Evolutionary conservation across 768 basidiomycete species (phyloP), one percentile per base, ranked within the genome.

Genomic region (Panaeolus papilionaceus): DNA sequence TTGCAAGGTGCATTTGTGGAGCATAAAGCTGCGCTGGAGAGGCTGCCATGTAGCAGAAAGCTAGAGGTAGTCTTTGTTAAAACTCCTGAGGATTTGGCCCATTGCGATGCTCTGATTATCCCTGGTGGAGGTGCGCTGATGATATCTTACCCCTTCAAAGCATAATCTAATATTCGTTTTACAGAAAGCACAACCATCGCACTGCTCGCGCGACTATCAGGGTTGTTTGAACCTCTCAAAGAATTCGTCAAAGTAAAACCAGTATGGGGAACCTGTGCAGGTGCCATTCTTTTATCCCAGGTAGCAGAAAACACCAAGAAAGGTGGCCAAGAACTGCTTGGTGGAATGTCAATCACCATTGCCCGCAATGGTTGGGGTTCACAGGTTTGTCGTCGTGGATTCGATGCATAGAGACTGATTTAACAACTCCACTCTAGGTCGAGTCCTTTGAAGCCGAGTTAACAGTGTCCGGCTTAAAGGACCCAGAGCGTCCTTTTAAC

Each of bases 231-330:
- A n/a, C 94, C 93, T 7, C 82, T 99, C 4, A 84, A 86, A 42
- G 83, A 86, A 42, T 96, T 96, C 70, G 82, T 90, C n/a, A 81
- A 82, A 70, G 76, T 73, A 0, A 94, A 92, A 74, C 89, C 94
- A 0, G 87, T 96, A 2, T 99, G 95, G 95, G 96, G 96, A 2
- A 98, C 95, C 0, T 99, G 96, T 78, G 96, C 96, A 0, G 96
- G 97, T 11, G 96, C 96, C 45, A 98, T 98, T 64, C 82, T 98
- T 20, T 86, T 98, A 58, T 86, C 95, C 2, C 84, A 90, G 69
- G 79, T 84, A 12, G 87, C 94, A 2, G 87, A 90, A 51, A 91
- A 92, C 51, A 87, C 89, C 3, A 95, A 95, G 81, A 90, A 89
- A 73, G 93, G 92, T 38, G 95, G 95, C 0, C 95, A 97, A 76